Conservation (phyloP, 495 filamentous ascomycete genomes). For the Neurospora sp. region DNA sequence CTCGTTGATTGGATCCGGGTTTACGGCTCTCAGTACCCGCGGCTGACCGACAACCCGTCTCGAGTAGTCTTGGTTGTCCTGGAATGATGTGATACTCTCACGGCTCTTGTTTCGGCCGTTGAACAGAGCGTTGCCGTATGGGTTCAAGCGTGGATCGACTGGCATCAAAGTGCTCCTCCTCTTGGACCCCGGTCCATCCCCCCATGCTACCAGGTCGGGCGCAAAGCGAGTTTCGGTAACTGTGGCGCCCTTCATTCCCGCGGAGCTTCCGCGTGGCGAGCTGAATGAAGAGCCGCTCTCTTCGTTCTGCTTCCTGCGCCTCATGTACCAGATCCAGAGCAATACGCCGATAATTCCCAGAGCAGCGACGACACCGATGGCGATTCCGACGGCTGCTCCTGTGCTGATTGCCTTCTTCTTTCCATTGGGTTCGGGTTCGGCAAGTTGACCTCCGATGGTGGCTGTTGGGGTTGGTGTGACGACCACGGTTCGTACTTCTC, state of each 20-base stretch:
- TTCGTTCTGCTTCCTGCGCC: conserved; percentile 16
- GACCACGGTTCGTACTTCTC: conserved; percentile 32
- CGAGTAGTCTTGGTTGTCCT: conserved; percentile 48
- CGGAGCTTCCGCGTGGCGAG: conserved; percentile 28
- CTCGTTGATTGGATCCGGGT: conserved; percentile 35
- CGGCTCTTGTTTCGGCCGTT: conserved; percentile 37
- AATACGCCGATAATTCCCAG: conserved; percentile 16
- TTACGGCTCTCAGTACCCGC: conserved; percentile 41
- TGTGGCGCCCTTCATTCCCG: conserved; percentile 27
- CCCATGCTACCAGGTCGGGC: not conserved
- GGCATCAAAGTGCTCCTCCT: conserved; percentile 42
- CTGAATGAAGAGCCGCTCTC: conserved; percentile 12
- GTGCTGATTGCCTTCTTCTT: conserved; percentile 8
- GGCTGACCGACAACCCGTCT: conserved; percentile 27
- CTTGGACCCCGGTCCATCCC: conserved; percentile 8
- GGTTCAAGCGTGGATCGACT: conserved; percentile 46
- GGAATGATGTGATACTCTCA: conserved; percentile 44
- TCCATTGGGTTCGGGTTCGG: not conserved
- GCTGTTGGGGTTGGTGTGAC: conserved; percentile 20
- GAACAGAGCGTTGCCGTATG: conserved; percentile 38
- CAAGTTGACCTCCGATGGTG: conserved; percentile 1
- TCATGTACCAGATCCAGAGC: conserved; percentile 25
- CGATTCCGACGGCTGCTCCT: conserved; percentile 32
- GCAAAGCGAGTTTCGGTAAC: conserved; percentile 17
- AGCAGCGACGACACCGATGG: conserved; percentile 28